Percentiles rank a stretch among this genome's conserved stretches.
These are phyloP conservation scores for Aspergillus ochraceus DNA, from an alignment of 2,329 filamentous ascomycete genomes.

Conservation along the genomic window DNA sequence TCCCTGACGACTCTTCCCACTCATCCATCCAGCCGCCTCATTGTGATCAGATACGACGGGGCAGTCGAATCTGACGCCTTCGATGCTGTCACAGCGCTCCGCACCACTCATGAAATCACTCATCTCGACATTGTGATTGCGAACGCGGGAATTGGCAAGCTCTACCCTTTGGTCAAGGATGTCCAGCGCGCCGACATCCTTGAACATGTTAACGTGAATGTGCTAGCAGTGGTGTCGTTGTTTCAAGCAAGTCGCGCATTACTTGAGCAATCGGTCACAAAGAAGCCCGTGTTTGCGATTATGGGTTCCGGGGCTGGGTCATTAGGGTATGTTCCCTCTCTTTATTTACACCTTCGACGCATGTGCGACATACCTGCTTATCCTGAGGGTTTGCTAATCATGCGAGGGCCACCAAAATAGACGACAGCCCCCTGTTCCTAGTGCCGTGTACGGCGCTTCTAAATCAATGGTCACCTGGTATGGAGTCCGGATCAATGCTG, in stretches of 20 bases:
- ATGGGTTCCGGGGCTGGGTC: not conserved
- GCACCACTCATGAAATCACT: conserved; percentile 3
- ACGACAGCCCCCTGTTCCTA: conserved; percentile 18
- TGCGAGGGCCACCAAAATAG: conserved; percentile 4
- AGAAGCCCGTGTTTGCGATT: not conserved
- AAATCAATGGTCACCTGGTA: conserved; percentile 25
- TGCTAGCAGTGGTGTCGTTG: conserved; percentile 34
- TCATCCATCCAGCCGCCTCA: not conserved
- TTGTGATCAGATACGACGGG: conserved; percentile 1
- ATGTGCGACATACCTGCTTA: too few species aligned
- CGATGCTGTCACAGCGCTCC: not conserved
- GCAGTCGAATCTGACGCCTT: not conserved
- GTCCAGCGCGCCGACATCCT: conserved; percentile 39
- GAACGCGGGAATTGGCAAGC: conserved; percentile 48
- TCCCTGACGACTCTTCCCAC: not conserved
- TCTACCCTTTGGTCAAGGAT: conserved; percentile 32
- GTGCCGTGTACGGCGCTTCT: conserved; percentile 23
- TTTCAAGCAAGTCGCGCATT: not conserved
- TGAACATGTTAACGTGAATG: conserved; percentile 46
- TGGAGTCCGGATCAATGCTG: conserved; percentile 20
- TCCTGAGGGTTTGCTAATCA: too few species aligned
- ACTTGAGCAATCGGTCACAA: not conserved
- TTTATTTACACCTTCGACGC: not conserved
- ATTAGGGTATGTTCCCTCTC: not conserved
- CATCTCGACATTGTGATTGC: conserved; percentile 28